A percentile compares a stretch with the other conserved stretches of the same genome.
These are phyloP conservation scores for Rubroboletus satanas DNA, from an alignment of 768 basidiomycete genomes.

Conservation along the genomic window DNA sequence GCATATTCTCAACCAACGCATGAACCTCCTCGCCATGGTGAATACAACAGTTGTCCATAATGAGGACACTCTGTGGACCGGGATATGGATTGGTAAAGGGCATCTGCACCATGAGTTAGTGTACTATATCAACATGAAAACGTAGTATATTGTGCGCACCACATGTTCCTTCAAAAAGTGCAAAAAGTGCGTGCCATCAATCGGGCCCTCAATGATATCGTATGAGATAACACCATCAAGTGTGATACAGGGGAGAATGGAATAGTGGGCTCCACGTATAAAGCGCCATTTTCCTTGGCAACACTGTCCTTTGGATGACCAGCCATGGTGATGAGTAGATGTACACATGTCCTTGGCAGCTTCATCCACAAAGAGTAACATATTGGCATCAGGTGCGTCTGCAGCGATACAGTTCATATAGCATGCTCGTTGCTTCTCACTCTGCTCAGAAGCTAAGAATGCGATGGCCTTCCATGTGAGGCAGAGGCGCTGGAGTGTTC, in stretches of 20 bases:
- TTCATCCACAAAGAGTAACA: slow-evolving; percentile 25
- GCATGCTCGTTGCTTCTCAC: neutral
- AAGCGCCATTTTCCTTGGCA: slow-evolving; percentile 7
- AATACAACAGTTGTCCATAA: too few relatives aligned
- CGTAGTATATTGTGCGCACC: too few relatives aligned
- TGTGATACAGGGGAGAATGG: slow-evolving; percentile 13
- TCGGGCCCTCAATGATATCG: too few relatives aligned
- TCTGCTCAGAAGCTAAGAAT: slow-evolving; percentile 5
- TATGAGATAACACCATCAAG: slow-evolving; percentile 18
- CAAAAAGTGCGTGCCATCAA: too few relatives aligned
- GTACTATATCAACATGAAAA: too few relatives aligned
- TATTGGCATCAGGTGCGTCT: slow-evolving; percentile 14
- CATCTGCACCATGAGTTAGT: neutral
- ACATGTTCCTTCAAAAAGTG: too few relatives aligned
- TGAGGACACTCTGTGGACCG: too few relatives aligned
- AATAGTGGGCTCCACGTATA: slow-evolving; percentile 4
- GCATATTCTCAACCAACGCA: too few relatives aligned
- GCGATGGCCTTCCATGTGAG: too few relatives aligned
- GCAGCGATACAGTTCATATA: slow-evolving; percentile 12
- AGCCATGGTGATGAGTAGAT: neutral
- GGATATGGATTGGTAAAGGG: too few relatives aligned
- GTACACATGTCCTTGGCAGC: slow-evolving; percentile 6
- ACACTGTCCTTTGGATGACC: neutral
- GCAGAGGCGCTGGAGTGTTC: neutral
- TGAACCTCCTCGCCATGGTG: too few relatives aligned